Conservation (phyloP, 1,139 yeast genomes). For the Geotrichum klebahnii region DNA sequence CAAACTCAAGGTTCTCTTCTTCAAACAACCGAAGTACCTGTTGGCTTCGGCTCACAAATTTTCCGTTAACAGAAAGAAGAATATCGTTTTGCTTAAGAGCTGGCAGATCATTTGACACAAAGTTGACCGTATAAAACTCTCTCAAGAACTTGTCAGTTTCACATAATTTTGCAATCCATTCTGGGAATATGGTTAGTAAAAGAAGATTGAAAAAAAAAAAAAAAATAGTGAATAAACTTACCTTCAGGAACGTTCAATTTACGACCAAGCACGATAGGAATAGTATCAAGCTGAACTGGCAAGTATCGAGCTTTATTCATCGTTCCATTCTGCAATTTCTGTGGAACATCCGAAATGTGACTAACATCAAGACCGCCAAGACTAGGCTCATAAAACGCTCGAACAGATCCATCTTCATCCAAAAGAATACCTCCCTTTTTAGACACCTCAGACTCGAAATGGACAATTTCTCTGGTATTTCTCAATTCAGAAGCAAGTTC, state of each 20-base stretch:
- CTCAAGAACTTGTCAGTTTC: slow-evolving; percentile 58
- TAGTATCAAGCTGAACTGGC: slow-evolving; percentile 72
- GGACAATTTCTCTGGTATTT: slow-evolving; percentile 71
- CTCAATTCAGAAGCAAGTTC: too few species aligned
- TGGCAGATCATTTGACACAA: slow-evolving; percentile 51
- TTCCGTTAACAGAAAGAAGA: slow-evolving; percentile 62
- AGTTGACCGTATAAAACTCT: slow-evolving; percentile 66
- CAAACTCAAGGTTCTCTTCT: too few species aligned
- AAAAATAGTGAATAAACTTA: neutral
- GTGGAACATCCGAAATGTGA: slow-evolving; percentile 57
- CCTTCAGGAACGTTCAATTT: slow-evolving; percentile 74
- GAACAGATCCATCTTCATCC: slow-evolving; percentile 71
- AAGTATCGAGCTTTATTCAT: slow-evolving; percentile 60
- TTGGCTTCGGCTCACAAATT: too few species aligned
- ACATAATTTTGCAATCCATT: slow-evolving; percentile 72
- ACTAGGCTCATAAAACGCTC: slow-evolving; percentile 81
- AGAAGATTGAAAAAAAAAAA: neutral
- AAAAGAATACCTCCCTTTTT: slow-evolving; percentile 58
- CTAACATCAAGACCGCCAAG: slow-evolving; percentile 78
- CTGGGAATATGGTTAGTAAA: slow-evolving; percentile 28
- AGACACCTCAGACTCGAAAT: slow-evolving; percentile 69
- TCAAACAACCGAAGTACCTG: too few species aligned
- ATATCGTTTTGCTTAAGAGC: slow-evolving; percentile 61
- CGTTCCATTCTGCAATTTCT: slow-evolving; percentile 49
- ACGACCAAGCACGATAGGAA: slow-evolving; percentile 72